Conservation (phyloP, 805 yeast genomes). For the Ogataea wickerhamii region DNA sequence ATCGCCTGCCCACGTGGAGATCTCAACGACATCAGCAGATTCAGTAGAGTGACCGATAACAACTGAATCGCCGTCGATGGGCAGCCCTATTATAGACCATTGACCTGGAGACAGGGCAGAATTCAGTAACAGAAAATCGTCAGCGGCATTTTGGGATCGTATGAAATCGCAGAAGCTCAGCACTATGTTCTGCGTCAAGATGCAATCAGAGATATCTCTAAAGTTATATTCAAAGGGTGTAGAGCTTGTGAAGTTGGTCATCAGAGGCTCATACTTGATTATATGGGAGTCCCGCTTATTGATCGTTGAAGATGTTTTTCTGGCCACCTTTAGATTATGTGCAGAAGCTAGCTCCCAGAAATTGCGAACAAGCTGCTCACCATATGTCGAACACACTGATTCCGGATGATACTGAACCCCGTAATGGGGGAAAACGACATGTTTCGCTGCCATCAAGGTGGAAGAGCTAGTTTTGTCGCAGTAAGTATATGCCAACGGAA, state of each 20-base stretch:
- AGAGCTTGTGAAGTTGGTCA: constrained; percentile 10
- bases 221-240: constrained; percentile 16
- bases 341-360: constrained; percentile 51
- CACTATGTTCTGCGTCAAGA: constrained; percentile 5
- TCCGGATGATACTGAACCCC: constrained; percentile 99
- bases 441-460: constrained; percentile 79
- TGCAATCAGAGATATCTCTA: constrained; percentile 5
- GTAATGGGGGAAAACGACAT: constrained; percentile 59
- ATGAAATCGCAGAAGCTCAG: constrained; percentile 48
- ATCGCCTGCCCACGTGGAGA: constrained; percentile 30
- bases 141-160: constrained; percentile 16
- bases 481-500: constrained; percentile 61
- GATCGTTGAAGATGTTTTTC: constrained; percentile 1
- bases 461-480: constrained; percentile 32
- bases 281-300: constrained; percentile 21
- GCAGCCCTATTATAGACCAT: constrained; percentile 84
- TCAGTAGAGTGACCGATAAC: constrained; percentile 64
- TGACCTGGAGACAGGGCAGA: constrained; percentile 83
- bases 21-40: constrained; percentile 21
- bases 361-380: constrained; percentile 54
- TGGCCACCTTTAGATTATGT: constrained; percentile 15
- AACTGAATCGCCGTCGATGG: constrained; percentile 40
- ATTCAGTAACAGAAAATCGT: constrained; percentile 60
- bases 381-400: constrained; percentile 76
- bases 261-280: constrained; percentile 22